Evolutionary conservation across 108 stramenopile genomes (phyloP).

Genomic region (Cyclotella distinguenda): DNA sequence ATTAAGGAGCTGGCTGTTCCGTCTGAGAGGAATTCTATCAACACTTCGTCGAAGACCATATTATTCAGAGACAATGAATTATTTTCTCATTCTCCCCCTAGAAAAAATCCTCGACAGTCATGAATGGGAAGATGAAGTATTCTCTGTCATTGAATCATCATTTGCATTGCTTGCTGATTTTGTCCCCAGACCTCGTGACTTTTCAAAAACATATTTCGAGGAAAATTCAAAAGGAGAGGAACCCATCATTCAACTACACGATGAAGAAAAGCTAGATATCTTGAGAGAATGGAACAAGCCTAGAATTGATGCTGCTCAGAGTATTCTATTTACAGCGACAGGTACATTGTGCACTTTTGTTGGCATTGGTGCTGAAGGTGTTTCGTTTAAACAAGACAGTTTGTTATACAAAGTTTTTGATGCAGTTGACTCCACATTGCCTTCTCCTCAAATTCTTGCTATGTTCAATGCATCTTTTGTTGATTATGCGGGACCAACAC

Average conservation of each 20-base stretch:
- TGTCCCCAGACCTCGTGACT: constrained; percentile 11
- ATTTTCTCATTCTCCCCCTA: not conserved
- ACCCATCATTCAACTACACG: not conserved
- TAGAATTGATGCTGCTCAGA: not conserved
- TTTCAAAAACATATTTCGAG: not conserved
- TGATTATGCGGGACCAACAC: not conserved
- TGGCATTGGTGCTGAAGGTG: constrained; percentile 17
- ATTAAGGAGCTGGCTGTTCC: constrained; percentile 13
- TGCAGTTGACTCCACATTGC: not conserved
- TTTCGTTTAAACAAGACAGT: not conserved
- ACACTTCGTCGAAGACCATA: constrained; percentile 9
- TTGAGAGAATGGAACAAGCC: constrained; percentile 5
- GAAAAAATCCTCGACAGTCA: constrained; percentile 6
- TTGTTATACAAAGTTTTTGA: constrained; percentile 18
- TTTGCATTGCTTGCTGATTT: constrained; percentile 2
- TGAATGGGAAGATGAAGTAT: constrained; percentile 13
- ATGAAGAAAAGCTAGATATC: not conserved
- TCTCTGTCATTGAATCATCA: not conserved
- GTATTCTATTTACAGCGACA: not conserved
- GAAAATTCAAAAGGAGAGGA: not conserved
- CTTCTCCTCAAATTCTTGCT: not conserved
- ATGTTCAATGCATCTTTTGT: not conserved
- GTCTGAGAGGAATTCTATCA: constrained; percentile 6
- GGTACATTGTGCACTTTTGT: not conserved
- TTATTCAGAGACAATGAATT: not conserved